A percentile compares a stretch with the other conserved stretches of the same genome.
Evolutionary conservation across 495 filamentous ascomycete species (phyloP).

Genomic region (Aspergillus funiculosus): DNA sequence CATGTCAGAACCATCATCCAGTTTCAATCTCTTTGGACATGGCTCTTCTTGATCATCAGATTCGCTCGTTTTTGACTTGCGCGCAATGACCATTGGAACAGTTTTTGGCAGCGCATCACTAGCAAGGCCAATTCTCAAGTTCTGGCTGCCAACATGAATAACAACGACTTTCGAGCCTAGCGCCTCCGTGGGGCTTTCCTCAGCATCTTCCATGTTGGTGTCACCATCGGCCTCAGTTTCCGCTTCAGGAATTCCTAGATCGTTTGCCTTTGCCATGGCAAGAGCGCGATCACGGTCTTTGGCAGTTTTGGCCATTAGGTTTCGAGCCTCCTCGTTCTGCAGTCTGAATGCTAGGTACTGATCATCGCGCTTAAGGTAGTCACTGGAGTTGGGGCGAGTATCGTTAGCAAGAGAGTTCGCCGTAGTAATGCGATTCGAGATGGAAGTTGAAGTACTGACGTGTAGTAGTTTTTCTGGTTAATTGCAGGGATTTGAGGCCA

Average conservation of each 20-base stretch:
- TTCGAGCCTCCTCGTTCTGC: slow-evolving; percentile 74
- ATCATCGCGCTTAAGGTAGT: slow-evolving; percentile 97
- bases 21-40: slow-evolving; percentile 79
- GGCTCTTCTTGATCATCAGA: slow-evolving; percentile 78
- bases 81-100: slow-evolving; percentile 86
- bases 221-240: slow-evolving; percentile 56
- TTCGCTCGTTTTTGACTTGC: slow-evolving; percentile 67
- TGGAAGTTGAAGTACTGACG: slow-evolving; percentile 52
- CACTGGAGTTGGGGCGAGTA: slow-evolving; percentile 44
- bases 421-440: neutral
- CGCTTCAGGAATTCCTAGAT: slow-evolving; percentile 39
- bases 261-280: slow-evolving; percentile 55
- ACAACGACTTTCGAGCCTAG: slow-evolving; percentile 88
- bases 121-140: slow-evolving; percentile 83
- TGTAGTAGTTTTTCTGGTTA: slow-evolving; percentile 99
- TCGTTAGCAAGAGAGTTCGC: neutral
- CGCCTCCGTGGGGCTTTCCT: slow-evolving; percentile 52
- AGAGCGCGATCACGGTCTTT: slow-evolving; percentile 82
- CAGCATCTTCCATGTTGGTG: slow-evolving; percentile 58
- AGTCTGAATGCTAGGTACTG: slow-evolving; percentile 84
- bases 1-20: slow-evolving; percentile 52
- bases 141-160: slow-evolving; percentile 97
- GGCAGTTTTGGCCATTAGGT: slow-evolving; percentile 71
- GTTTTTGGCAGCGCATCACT: slow-evolving; percentile 93
- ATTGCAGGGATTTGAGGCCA: slow-evolving; percentile 91